Evolutionary conservation across 441 rosid genomes (phyloP), one percentile per base, ranked within the genome.

Genomic region (Arabidopsis hybrid): DNA sequence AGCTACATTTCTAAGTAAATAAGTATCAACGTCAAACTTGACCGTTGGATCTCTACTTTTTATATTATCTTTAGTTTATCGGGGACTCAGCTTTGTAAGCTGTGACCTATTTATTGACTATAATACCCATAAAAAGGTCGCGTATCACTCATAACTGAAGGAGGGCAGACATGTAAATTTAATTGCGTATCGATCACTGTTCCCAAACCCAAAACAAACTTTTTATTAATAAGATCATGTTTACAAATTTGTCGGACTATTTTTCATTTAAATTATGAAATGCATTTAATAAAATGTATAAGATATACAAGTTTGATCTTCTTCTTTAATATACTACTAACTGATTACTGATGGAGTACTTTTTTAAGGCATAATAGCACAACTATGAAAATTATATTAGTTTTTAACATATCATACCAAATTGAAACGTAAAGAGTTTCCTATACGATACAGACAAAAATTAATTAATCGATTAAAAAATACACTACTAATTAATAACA

Each of bases 1-100:
- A 21, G 39, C 3, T 70, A 57, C 31, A 32, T 69, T 17, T 18
- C 12, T 34, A 21, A 45, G 35, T 55, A 43, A 53, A 49, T 59
- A 8, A 14, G 21, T 7, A 29, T 45, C 14, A 61, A 65, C 35
- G 69, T 81, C 77, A 65, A 74, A 79, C 40, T 40, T 67, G 32
- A 76, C 83, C 82, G 80, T 80, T 82, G 69, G 69, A 70, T 38
- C 26, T 21, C 26, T 21, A 38, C 64, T 36, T 38, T 16, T 17
- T 6, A 10, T 78, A 21, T 21, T 21, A 21, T 43, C 40, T 65
- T 40, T 68, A 57, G 51, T 74, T 32, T 52, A 21, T 69, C 43
- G 35, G 62, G 76, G 26, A 60, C 66, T 65, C 59, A 10, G 60
- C 46, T 65, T 68, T 14, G 59, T 42, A 52, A 53, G 38, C 32